Base-by-base conservation (phyloP, 495 filamentous ascomycete species). In the Emericellopsis terricola region DNA sequence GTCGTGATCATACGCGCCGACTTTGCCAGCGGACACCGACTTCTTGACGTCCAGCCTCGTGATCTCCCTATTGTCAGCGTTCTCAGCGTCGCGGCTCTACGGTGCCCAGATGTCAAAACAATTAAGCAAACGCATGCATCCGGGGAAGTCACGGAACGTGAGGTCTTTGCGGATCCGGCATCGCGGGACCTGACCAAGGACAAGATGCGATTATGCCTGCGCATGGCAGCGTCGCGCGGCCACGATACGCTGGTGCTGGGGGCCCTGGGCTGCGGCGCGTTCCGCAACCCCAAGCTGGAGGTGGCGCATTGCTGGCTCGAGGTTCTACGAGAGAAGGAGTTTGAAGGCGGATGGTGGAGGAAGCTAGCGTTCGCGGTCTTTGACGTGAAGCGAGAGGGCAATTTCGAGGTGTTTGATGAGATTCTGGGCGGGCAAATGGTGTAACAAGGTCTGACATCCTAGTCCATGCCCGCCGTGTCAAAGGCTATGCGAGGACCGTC, bases 181-280 rank as follows among this genome's bases (percentile, higher is more conserved):
- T 59, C 66, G 32, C 48, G 60, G 14, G 47, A 60, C 0, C 19
- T 59, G 13, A 77, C 62, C 51, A 61, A 65, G 39, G 48, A 59
- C 8, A 78, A 78, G 44, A 79, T 80, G 51, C 52, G 71, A 17
- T 32, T 68, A 27, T 55, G 60, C 16, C 53, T 79, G 16, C 60
- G 71, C 2, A 51, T 75, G 14, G 64, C 69, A 13, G 72, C 55
- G 7, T 36, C 41, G 3, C 56, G 63, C 15, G 57, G 54, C 8
- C 71, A 76, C 43, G 51, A 58, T 10, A 53, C 56, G 45, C 41
- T 80, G 9, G 64, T 79, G 9, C 57, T 80, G 2, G 72, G 74
- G 1, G 73, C 74, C 0, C 41, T 81, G 14, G 76, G 76, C 1
- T 79, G 75, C 38, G 75, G 73, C 1, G 69, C 59, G 2, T 78